Conservation (phyloP, 1,284 basidiomycete species). For the Papiliotrema laurentii region DNA sequence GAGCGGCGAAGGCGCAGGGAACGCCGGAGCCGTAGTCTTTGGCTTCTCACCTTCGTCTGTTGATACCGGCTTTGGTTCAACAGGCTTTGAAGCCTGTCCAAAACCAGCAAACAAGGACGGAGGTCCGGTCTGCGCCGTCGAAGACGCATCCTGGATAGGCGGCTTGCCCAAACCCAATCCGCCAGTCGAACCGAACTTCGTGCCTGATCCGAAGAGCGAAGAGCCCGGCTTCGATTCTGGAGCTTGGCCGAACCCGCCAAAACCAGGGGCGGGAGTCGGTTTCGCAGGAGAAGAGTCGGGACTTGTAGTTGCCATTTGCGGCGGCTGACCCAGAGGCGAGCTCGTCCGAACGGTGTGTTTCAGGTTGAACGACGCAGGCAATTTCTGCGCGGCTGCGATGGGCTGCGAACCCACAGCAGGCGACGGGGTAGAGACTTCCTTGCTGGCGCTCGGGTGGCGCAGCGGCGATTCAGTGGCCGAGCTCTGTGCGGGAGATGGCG, state of each 20-base stretch:
- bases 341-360: conserved; percentile 40
- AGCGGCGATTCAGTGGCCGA: neutral
- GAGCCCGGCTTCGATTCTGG: neutral
- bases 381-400: conserved; percentile 3
- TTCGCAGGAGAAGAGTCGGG: conserved; percentile 21
- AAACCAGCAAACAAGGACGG: neutral
- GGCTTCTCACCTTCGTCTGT: neutral
- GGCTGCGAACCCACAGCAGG: neutral
- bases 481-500: conserved; percentile 1
- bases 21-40: too few relatives aligned
- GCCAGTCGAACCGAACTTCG: neutral
- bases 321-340: conserved; percentile 36
- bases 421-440: neutral
- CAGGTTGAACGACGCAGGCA: conserved; percentile 14
- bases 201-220: neutral
- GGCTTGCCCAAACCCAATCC: conserved; percentile 7
- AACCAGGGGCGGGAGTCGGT: neutral
- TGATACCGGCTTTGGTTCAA: neutral
- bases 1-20: too few relatives aligned
- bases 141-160: neutral
- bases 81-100: neutral
- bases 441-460: too few relatives aligned
- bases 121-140: too few relatives aligned
- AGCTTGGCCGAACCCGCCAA: conserved; percentile 8
- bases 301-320: conserved; percentile 11